Conservation (phyloP, 2,329 filamentous ascomycete species). For the Colletotrichum echinochloae region DNA sequence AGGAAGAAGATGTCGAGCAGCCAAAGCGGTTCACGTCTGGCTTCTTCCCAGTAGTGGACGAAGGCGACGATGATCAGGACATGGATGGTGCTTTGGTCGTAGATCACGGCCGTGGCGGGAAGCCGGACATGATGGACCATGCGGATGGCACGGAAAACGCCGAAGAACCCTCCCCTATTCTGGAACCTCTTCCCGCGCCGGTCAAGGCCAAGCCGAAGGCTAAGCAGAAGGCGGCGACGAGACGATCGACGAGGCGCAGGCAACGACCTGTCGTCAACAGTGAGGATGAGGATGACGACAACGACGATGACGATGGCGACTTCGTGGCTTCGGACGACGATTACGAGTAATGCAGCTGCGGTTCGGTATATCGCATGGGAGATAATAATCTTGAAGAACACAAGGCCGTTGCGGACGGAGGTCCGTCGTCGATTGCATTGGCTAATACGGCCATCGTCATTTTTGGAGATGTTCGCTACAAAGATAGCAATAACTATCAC, state of each 20-base stretch:
- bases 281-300: slow-evolving; percentile 35
- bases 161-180: not conserved
- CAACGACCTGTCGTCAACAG: slow-evolving; percentile 19
- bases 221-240: slow-evolving; percentile 25
- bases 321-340: slow-evolving; percentile 33
- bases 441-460: not conserved
- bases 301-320: slow-evolving; percentile 29
- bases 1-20: slow-evolving; percentile 58
- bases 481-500: not conserved
- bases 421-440: not conserved
- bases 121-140: not conserved
- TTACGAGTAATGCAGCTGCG: slow-evolving; percentile 16
- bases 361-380: not conserved
- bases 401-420: not conserved
- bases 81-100: slow-evolving; percentile 50
- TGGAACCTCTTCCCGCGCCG: slow-evolving; percentile 19
- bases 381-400: not conserved
- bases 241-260: slow-evolving; percentile 32
- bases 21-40: slow-evolving; percentile 52
- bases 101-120: slow-evolving; percentile 45
- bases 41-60: slow-evolving; percentile 62
- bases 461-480: not conserved
- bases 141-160: not conserved
- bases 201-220: slow-evolving; percentile 32
- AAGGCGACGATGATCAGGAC: slow-evolving; percentile 54